Evolutionary conservation across 164 flowering plant species (phyloP).

Genomic region (Buxus sempervirens): DNA sequence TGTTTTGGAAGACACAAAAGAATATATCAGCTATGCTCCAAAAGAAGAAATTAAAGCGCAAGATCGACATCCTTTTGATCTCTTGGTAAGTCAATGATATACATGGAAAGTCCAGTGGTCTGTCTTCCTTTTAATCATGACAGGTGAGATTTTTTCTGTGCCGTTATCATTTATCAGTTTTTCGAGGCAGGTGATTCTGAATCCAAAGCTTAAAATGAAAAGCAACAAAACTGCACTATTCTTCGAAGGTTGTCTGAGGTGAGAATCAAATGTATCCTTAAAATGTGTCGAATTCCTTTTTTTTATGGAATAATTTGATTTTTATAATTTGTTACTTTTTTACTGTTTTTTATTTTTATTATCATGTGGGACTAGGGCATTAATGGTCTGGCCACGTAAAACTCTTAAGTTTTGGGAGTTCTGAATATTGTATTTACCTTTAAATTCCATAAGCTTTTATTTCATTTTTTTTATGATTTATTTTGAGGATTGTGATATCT

Average conservation of each 20-base stretch:
- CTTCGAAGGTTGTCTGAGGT: conserved; percentile 96
- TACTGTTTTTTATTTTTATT: too few relatives aligned
- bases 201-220: conserved; percentile 77
- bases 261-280: conserved; percentile 2
- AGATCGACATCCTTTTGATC: conserved; percentile 80
- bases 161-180: conserved; percentile 23
- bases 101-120: not conserved
- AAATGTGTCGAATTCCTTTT: not conserved
- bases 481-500: not conserved
- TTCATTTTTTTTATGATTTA: not conserved
- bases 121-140: conserved; percentile 1
- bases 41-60: conserved; percentile 68
- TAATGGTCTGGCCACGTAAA: not conserved
- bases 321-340: not conserved
- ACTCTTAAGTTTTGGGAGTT: not conserved
- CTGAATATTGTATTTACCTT: not conserved
- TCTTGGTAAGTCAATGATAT: conserved; percentile 57
- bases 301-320: not conserved
- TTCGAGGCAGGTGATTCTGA: conserved; percentile 72
- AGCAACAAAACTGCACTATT: conserved; percentile 67
- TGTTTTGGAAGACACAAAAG: conserved; percentile 88
- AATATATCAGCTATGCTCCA: conserved; percentile 71
- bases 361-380: not conserved
- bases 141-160: conserved; percentile 13
- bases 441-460: too few relatives aligned